A percentile compares a stretch with the other conserved stretches of the same genome.
phyloP scores from a whole-genome alignment of 495 filamentous ascomycete species.

The Xylaria curta region DNA sequence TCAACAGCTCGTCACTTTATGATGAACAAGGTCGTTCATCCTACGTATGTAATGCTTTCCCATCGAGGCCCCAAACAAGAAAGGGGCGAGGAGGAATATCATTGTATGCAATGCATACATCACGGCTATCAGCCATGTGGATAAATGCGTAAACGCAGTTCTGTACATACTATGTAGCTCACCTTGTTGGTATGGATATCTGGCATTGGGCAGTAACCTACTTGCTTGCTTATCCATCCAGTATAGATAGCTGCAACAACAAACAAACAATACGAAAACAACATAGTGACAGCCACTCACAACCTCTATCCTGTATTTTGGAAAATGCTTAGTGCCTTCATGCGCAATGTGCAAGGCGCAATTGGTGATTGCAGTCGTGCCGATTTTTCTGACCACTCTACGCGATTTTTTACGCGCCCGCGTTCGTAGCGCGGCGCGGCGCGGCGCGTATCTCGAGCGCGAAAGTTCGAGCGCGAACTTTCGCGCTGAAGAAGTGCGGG shows the following conservation, averaged over 20 bases:
- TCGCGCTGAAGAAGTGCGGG: constrained; percentile 13
- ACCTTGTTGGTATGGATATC: not conserved
- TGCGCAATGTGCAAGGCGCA: not conserved
- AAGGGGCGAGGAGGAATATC: not conserved
- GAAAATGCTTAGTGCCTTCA: not conserved
- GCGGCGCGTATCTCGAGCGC: constrained; percentile 10
- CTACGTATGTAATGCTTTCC: constrained; percentile 19
- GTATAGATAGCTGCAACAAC: not conserved
- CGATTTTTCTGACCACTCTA: constrained; percentile 13
- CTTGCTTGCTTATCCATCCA: not conserved
- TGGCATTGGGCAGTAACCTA: not conserved
- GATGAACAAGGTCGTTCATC: not conserved
- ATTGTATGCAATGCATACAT: not conserved
- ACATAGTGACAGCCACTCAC: not conserved
- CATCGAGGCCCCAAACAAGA: not conserved
- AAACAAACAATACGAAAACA: constrained; percentile 18
- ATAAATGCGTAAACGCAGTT: not conserved
- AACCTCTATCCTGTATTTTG: no score
- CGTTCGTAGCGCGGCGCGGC: not conserved
- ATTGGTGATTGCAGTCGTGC: not conserved
- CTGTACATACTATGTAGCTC: not conserved
- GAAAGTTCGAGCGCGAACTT: constrained; percentile 29
- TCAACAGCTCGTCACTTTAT: not conserved
- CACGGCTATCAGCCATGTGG: not conserved
- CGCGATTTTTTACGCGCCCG: constrained; percentile 18